Evolutionary conservation across 2,329 filamentous ascomycete species (phyloP), one percentile per base, ranked within the genome.

Genomic region (Aspergillus flavus): DNA sequence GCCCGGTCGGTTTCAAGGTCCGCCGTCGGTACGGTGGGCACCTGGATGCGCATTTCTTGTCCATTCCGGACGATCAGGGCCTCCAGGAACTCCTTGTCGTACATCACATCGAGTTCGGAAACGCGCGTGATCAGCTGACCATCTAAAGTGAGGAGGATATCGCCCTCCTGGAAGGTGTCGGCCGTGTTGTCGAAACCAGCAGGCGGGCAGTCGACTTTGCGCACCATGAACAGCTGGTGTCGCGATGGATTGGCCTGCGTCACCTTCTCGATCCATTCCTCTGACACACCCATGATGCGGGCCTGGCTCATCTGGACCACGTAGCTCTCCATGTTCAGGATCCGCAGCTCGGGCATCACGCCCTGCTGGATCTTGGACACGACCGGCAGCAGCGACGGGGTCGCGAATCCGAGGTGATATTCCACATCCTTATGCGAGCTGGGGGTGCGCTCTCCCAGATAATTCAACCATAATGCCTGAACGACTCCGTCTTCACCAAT

Each of bases 151-250:
- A 99, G 85, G 62, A 99, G 89, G 58, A 99, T 90, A 75, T 99
- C 95, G 57, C 94, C 93, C 80, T 99, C 96, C 34, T 92, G 84
- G 19, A 99, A 85, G 19, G 89, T 86, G 56, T 85, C 83, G n/a
- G 79, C 79, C n/a, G 83, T 74, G 16, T 76, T 73, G 9, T 72
- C 71, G 76, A 78, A 74, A 14, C 73, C 75, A 6, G 79, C 74
- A 1, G 81, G 85, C 26, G 86, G 86, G 53, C 87, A 89, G 70
- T 90, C 83, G 64, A 96, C 90, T 81, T 99, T 99, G 72, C 93
- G 91, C 34, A 99, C 93, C 91, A 99, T 97, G 83, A 99, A 99
- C 43, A 99, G 87, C 80, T 99, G 95, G 75, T 99, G 95, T 62
- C 93, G 91, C 57, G 95, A 90, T 45, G 92, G 91, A 77, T 99